These are phyloP conservation scores for Termitomyces bulborhizus DNA, from an alignment of 768 basidiomycete species.

Conservation along the genomic window DNA sequence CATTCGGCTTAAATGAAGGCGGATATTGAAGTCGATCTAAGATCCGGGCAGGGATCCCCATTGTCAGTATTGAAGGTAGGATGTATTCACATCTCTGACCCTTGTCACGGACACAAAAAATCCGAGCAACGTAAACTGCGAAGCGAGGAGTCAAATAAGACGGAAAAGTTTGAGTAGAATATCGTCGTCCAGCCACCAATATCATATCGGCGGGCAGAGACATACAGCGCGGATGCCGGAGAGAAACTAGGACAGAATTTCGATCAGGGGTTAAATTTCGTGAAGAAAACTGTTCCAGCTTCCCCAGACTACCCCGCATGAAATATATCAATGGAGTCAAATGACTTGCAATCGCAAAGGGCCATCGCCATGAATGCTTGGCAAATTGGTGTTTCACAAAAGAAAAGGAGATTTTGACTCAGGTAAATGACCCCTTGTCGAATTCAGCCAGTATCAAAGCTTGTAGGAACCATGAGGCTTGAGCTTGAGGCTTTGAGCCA, in stretches of 20 bases:
- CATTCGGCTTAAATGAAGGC: background rate
- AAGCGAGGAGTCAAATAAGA: background rate
- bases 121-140: background rate
- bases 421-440: background rate
- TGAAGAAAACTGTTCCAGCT: background rate
- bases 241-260: background rate
- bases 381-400: background rate
- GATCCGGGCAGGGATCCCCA: background rate
- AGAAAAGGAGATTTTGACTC: background rate
- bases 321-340: background rate
- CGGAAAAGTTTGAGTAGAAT: background rate
- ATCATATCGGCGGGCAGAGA: background rate
- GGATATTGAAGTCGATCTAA: background rate
- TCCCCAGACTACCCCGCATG: background rate
- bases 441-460: background rate
- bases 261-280: background rate
- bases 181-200: background rate
- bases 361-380: background rate
- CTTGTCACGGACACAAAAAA: background rate
- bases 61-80: background rate
- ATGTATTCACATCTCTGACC: background rate
- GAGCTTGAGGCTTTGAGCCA: background rate
- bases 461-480: background rate
- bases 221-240: background rate
- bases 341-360: background rate